A percentile compares a stretch with the other conserved stretches of the same genome.
Conservation (phyloP, 2,329 filamentous ascomycete species). For the Sporothrix globosa region DNA sequence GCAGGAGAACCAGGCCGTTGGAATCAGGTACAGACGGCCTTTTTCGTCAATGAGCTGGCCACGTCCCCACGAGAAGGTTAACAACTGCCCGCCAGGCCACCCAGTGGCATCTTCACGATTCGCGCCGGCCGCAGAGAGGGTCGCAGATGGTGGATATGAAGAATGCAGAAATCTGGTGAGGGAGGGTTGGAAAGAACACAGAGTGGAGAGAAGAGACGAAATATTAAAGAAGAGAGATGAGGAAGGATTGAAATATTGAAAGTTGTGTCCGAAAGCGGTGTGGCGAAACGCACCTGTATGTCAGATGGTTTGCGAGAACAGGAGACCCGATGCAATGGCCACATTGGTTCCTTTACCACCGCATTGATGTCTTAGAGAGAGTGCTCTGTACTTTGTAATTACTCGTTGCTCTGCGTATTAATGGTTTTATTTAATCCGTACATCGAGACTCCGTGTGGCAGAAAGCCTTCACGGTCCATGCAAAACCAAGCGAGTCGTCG, state of each 20-base stretch:
- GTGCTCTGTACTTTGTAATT: background rate
- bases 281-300: background rate
- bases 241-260: background rate
- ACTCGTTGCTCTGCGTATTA: background rate
- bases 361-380: too few species aligned
- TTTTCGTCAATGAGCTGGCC: background rate
- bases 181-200: background rate
- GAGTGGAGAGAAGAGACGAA: background rate
- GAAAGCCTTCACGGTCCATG: background rate
- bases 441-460: background rate
- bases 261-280: background rate
- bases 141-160: background rate
- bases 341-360: too few species aligned
- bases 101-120: slow-evolving; percentile 15
- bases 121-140: slow-evolving; percentile 23
- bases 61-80: background rate
- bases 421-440: background rate
- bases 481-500: background rate
- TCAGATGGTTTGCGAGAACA: background rate
- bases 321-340: background rate
- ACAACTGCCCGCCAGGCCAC: background rate
- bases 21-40: slow-evolving; percentile 1
- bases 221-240: background rate
- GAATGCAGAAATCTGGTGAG: background rate
- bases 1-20: background rate